phyloP scores from a whole-genome alignment of 352 stramenopile genomes.

The Phytophthora pini region DNA sequence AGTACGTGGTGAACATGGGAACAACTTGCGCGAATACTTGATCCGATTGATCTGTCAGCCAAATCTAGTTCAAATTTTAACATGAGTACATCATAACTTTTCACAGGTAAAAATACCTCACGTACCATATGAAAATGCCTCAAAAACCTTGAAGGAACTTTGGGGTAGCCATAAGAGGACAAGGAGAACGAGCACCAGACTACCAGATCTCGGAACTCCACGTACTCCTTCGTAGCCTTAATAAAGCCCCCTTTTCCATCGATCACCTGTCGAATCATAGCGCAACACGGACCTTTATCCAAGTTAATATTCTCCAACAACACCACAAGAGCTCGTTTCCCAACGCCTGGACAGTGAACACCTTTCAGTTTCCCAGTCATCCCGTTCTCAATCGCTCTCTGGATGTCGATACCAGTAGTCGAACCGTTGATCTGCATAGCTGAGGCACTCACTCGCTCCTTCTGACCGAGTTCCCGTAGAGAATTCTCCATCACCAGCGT shows the following conservation, averaged over 20 bases:
- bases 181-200: slow-evolving; percentile 60
- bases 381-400: slow-evolving; percentile 44
- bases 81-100: neutral
- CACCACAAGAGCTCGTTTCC: slow-evolving; percentile 51
- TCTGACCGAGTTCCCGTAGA: slow-evolving; percentile 39
- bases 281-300: slow-evolving; percentile 45
- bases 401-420: slow-evolving; percentile 39
- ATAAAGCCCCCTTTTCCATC: slow-evolving; percentile 65
- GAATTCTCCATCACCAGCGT: slow-evolving; percentile 49
- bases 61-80: slow-evolving; percentile 35
- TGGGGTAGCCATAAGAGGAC: slow-evolving; percentile 47
- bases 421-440: slow-evolving; percentile 42
- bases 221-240: slow-evolving; percentile 58
- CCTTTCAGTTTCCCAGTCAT: slow-evolving; percentile 63
- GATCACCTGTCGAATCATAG: slow-evolving; percentile 70
- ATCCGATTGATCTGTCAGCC: slow-evolving; percentile 47
- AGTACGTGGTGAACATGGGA: slow-evolving; percentile 48
- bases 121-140: slow-evolving; percentile 73
- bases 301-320: slow-evolving; percentile 70
- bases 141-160: slow-evolving; percentile 50
- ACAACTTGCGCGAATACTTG: slow-evolving; percentile 49
- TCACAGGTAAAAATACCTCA: neutral
- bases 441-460: slow-evolving; percentile 41
- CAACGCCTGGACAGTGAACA: slow-evolving; percentile 57
- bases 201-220: slow-evolving; percentile 59